Conservation (phyloP, 2,329 filamentous ascomycete genomes). For the Aquanectria penicillioides region DNA sequence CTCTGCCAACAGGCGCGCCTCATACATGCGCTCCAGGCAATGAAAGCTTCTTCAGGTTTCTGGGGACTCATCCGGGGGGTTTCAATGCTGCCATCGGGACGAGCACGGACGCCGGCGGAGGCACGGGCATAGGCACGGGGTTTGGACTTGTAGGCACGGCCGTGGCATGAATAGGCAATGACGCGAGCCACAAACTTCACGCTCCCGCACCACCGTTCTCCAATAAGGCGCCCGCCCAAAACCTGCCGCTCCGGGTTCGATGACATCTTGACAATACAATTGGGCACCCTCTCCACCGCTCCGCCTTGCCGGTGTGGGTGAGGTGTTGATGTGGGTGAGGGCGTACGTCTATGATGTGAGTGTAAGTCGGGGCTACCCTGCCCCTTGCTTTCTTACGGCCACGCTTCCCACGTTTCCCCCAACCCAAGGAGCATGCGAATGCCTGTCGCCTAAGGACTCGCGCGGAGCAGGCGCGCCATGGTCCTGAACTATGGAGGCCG, state of each 20-base stretch:
- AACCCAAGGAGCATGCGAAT: background rate
- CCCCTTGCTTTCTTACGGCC: background rate
- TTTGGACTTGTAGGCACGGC: too few relatives aligned
- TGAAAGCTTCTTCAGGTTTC: constrained; percentile 7
- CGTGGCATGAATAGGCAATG: background rate
- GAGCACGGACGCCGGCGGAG: too few relatives aligned
- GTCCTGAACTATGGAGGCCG: background rate
- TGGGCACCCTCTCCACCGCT: background rate
- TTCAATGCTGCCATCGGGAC: too few relatives aligned
- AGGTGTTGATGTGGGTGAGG: background rate
- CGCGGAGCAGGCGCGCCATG: too few relatives aligned
- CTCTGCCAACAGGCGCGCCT: constrained; percentile 3
- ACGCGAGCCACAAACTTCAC: background rate
- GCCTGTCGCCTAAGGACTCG: too few relatives aligned
- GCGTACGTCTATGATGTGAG: background rate
- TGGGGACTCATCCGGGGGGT: too few relatives aligned
- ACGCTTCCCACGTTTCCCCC: constrained; percentile 3
- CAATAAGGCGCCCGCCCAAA: background rate
- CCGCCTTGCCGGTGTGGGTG: constrained; percentile 2
- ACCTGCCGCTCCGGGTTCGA: background rate
- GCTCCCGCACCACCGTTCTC: background rate
- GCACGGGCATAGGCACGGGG: too few relatives aligned
- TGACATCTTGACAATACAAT: background rate
- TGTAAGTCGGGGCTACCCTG: constrained; percentile 10
- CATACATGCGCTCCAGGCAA: background rate